Evolutionary conservation across 208 protist genomes (phyloP).

Genomic region (Herpetomonas samuelpessoai): DNA sequence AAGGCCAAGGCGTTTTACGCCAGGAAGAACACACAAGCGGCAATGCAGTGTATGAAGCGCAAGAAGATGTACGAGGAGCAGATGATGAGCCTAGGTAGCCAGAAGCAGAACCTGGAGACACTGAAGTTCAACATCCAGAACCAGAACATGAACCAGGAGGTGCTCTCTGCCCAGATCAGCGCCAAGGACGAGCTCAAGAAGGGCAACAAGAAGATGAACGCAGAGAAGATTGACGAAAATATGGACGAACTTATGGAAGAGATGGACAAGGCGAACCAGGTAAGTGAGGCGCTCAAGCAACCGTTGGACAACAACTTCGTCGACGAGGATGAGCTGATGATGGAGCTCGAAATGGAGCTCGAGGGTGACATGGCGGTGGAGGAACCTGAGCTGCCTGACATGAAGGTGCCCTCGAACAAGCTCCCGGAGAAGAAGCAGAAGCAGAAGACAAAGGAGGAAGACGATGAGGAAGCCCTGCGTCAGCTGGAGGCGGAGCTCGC

Average conservation of each 20-base stretch:
- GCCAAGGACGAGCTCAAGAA: conserved; percentile 77
- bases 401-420: conserved; percentile 22
- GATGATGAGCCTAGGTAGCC: conserved; percentile 45
- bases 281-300: conserved; percentile 79
- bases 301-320: conserved; percentile 72
- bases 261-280: conserved; percentile 91
- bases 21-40: conserved; percentile 86
- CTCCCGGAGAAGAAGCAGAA: conserved; percentile 48
- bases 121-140: conserved; percentile 87
- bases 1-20: conserved; percentile 80
- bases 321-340: conserved; percentile 85
- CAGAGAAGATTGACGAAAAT: conserved; percentile 83
- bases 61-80: conserved; percentile 92
- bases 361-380: conserved; percentile 24
- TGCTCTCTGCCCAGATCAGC: conserved; percentile 71
- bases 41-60: conserved; percentile 87
- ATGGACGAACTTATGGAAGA: conserved; percentile 89
- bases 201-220: conserved; percentile 83
- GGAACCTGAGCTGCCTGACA: conserved; percentile 17
- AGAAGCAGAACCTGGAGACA: conserved; percentile 85
- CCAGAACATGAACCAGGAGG: conserved; percentile 82
- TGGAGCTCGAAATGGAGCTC: conserved; percentile 76
- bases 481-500: conserved; percentile 74
- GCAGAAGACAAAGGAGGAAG: conserved; percentile 33
- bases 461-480: conserved; percentile 75